Evolutionary conservation across 129 eudicot genomes (phyloP), one percentile per base, ranked within the genome.

Genomic region (Arctium minus): DNA sequence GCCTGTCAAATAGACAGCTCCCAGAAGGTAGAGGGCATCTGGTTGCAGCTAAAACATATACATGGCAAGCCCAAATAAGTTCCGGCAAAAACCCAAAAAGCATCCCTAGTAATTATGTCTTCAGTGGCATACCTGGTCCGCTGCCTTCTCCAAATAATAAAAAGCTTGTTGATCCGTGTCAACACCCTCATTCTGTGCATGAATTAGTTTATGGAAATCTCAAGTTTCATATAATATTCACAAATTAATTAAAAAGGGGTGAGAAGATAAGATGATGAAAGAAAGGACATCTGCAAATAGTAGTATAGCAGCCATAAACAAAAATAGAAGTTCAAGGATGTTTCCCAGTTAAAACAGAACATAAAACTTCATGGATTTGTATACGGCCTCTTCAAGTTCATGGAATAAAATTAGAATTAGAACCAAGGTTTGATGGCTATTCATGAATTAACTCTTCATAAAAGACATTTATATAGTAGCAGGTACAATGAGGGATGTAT

Each of bases 21-120:
- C 97, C 73, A 91, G 64, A 80, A 96, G 97, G 82, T 91, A 96
- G 60, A 96, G 89, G 35, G 99, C 99, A 85, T 89, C 97, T 36
- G 97, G 95, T 86, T 96, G 97, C 93, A 91, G 82, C 98, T 91
- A 81, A 2, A 86, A 83, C 46, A 87, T 27, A 6, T 81, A 87
- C 33, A 84, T 2, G 40, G 80, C 5, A 77, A 70, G 13, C 31
- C 15, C 33, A 70, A 29, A 70, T 77, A 74, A 86, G 68, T 6
- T 56, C 36, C 13, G 2, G 27, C 35, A 22, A 71, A 42, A 81
- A 53, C 64, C 4, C 32, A 3, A 73, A 75, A 12, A 35, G 8
- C 56, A 68, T 40, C 62, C 13, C 39, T 1, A 38, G 6, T 40
- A n/a, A 74, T 39, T 48, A 74, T 15, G 79, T 74, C 70, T 75